Conservation (phyloP, 352 stramenopile species). For the Phytophthora pisi region DNA sequence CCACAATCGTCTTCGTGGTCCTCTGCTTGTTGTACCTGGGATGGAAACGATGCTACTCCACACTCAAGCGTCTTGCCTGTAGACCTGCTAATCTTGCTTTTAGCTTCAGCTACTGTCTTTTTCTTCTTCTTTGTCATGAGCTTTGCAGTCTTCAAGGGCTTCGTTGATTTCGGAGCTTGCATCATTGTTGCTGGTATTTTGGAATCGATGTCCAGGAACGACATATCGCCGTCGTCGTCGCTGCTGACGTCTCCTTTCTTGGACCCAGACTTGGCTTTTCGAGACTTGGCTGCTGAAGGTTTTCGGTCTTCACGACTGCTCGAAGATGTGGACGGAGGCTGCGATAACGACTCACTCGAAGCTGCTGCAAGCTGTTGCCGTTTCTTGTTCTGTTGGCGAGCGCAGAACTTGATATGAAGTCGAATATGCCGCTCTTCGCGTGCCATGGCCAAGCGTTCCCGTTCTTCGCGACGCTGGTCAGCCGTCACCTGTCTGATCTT, state of each 20-base stretch:
- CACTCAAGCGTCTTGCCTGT: neutral
- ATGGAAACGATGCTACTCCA: neutral
- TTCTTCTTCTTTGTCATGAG: conserved; percentile 9
- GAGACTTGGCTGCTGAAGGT: conserved; percentile 11
- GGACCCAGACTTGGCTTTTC: conserved; percentile 7
- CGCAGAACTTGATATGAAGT: conserved; percentile 54
- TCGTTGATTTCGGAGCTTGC: conserved; percentile 25
- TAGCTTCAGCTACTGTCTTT: conserved; percentile 4
- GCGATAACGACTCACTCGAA: conserved; percentile 24
- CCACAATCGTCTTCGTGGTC: conserved; percentile 58
- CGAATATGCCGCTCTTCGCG: conserved; percentile 71
- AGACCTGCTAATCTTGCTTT: neutral
- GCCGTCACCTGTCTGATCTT: conserved; percentile 47
- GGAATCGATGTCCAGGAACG: conserved; percentile 54
- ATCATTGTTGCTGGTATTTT: conserved; percentile 48
- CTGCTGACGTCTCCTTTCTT: conserved; percentile 16
- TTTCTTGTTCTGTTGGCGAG: conserved; percentile 27
- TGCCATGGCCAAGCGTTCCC: conserved; percentile 67
- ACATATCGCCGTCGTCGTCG: conserved; percentile 49
- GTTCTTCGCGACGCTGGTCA: conserved; percentile 71
- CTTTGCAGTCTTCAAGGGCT: neutral
- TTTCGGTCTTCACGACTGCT: conserved; percentile 12
- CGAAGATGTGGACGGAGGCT: conserved; percentile 16
- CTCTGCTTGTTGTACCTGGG: conserved; percentile 3
- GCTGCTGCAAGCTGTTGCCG: conserved; percentile 22